A percentile compares a stretch with the other conserved stretches of the same genome.
phyloP scores from a whole-genome alignment of 1,284 basidiomycete genomes.

The Taiwanofungus camphoratus region DNA sequence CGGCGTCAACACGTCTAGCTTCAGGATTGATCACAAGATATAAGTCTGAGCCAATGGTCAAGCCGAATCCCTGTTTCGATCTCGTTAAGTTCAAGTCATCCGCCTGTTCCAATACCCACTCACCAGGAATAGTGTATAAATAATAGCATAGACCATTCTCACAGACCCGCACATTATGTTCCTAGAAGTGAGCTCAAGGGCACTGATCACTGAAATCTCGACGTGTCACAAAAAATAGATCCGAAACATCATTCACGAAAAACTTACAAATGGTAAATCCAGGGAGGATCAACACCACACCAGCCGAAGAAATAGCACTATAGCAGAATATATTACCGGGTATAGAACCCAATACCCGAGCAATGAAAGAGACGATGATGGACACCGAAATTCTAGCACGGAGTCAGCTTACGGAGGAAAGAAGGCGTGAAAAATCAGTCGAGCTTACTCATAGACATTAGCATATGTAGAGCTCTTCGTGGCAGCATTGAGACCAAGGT shows the following conservation, averaged over 20 bases:
- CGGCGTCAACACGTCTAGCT: slow-evolving; percentile 46
- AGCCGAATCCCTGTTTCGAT: slow-evolving; percentile 68
- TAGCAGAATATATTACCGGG: slow-evolving; percentile 73
- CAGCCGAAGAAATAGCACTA: slow-evolving; percentile 76
- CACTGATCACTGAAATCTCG: slow-evolving; percentile 58
- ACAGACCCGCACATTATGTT: slow-evolving; percentile 85
- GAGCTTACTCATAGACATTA: slow-evolving; percentile 81
- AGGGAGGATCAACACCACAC: slow-evolving; percentile 74
- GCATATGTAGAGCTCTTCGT: slow-evolving; percentile 80
- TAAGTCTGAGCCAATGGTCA: slow-evolving; percentile 82
- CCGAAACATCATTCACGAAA: slow-evolving; percentile 9
- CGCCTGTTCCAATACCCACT: slow-evolving; percentile 16
- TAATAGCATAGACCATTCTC: slow-evolving; percentile 82
- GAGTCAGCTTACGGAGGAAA: neutral
- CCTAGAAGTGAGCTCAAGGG: slow-evolving; percentile 78
- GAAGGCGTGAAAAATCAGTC: neutral
- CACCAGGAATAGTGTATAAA: slow-evolving; percentile 81
- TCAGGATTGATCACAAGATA: slow-evolving; percentile 71
- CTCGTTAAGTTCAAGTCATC: slow-evolving; percentile 1
- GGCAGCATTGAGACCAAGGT: slow-evolving; percentile 71
- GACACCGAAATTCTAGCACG: slow-evolving; percentile 68
- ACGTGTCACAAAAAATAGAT: neutral
- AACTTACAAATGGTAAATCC: slow-evolving; percentile 73
- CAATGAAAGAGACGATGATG: slow-evolving; percentile 77
- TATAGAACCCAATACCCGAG: slow-evolving; percentile 68